Evolutionary conservation across 495 filamentous ascomycete species (phyloP), one percentile per base, ranked within the genome.

Genomic region (Neurospora hispaniola): DNA sequence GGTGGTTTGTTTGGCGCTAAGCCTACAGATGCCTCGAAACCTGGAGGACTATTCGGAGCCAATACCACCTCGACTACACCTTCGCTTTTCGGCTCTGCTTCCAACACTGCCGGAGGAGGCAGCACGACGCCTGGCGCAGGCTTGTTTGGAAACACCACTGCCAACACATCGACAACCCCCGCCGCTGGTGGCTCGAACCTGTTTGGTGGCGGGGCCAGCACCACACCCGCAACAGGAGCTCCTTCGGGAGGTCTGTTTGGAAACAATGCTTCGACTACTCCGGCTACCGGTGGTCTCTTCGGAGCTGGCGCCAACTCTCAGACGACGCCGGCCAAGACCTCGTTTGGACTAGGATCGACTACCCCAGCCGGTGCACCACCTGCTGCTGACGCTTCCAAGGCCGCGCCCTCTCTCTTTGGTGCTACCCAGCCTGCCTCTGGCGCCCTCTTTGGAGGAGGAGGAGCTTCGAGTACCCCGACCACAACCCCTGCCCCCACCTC

Each of bases 1-100:
- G 79, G 81, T 35, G 76, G 82, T 27, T 43, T 87, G n/a, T 91
- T 91, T 80, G 87, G 87, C 9, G 69, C 73, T 59, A 69, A 81
- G 11, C 78, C 80, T 39, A 78, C 78, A 54, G 72, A 48, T 42
- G 77, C 78, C 23, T 78, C 79, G 71, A 79, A 80, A 31, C 72
- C 73, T 16, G 71, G 54, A 38, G 54, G 27, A 68, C 74, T 71
- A 43, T 85, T 85, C 71, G 80, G 76, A 42, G 38, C 72, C 69
- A 74, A 70, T 44, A 71, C 76, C 74, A 73, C 74, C 42, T 80
- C 42, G 10, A 75, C 80, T 5, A 40, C 76, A 38, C 70, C 76
- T 8, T 70, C 76, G 11, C 35, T 66, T n/a, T 73, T 71, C 76
- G 39, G 73, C 81, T n/a, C 40, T 80, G 42, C 69, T 48, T n/a